Percentiles rank a stretch among this genome's conserved stretches.
phyloP scores from a whole-genome alignment of 768 basidiomycete species.

The Calocybe indica region DNA sequence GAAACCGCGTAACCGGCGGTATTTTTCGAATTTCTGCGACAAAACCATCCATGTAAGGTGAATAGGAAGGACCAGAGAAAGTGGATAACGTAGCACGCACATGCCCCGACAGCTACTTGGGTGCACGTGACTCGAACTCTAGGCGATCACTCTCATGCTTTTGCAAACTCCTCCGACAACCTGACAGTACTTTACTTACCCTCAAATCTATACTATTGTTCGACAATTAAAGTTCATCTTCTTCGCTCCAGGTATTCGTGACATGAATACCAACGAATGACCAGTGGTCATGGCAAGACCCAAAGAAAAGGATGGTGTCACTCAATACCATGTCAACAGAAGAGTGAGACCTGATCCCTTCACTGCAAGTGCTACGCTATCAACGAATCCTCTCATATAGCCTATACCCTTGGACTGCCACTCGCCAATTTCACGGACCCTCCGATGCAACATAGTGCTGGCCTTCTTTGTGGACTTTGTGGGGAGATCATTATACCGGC shows the following conservation, averaged over 20 bases:
- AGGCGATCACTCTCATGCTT: constrained; percentile 80
- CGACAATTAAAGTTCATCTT: constrained; percentile 84
- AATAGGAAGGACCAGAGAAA: too few species aligned
- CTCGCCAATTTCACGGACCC: constrained; percentile 80
- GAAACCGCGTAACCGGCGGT: constrained; percentile 74
- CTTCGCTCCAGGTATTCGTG: neutral
- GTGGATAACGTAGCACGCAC: too few species aligned
- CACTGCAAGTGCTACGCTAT: too few species aligned
- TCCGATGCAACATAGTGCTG: constrained; percentile 67
- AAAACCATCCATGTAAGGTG: constrained; percentile 34
- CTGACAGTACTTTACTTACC: constrained; percentile 83
- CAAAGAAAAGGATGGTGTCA: constrained; percentile 70
- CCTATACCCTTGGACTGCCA: constrained; percentile 91
- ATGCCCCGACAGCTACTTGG: too few species aligned
- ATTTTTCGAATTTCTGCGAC: constrained; percentile 70
- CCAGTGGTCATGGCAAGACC: constrained; percentile 87
- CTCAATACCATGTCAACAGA: constrained; percentile 75
- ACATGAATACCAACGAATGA: constrained; percentile 8
- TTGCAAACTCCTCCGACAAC: constrained; percentile 78
- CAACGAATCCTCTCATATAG: constrained; percentile 27
- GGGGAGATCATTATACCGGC: constrained; percentile 26
- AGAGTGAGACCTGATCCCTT: constrained; percentile 41
- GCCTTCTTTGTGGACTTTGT: constrained; percentile 63
- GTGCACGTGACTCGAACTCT: constrained; percentile 35
- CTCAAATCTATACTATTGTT: constrained; percentile 87